A percentile compares a stretch with the other conserved stretches of the same genome.
Evolutionary conservation across 345 rosid species (phyloP).

Genomic region (Aurinia saxatilis): DNA sequence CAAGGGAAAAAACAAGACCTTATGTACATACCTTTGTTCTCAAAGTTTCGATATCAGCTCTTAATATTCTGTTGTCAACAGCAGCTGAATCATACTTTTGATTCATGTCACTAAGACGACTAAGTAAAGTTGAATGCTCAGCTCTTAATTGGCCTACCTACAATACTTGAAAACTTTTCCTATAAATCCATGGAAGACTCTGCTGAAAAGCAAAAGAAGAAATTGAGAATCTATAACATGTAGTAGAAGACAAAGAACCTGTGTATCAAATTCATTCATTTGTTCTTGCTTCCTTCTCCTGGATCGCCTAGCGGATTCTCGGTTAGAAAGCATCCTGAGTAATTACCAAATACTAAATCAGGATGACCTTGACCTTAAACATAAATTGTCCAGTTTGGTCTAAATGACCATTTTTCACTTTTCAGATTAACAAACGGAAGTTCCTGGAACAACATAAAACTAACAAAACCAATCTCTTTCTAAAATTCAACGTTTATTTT

Average conservation of each 20-base stretch:
- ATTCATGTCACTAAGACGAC: slow-evolving; percentile 53
- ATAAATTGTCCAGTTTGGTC: background rate
- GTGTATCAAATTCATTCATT: slow-evolving; percentile 73
- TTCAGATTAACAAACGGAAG: background rate
- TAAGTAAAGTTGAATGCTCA: slow-evolving; percentile 61
- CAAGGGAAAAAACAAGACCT: background rate
- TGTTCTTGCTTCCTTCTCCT: slow-evolving; percentile 92
- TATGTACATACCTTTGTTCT: slow-evolving; percentile 66
- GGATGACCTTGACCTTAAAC: background rate
- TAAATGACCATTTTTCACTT: background rate
- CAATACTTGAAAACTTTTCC: background rate
- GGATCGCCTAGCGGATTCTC: slow-evolving; percentile 97
- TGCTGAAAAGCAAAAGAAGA: background rate
- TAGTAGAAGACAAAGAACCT: slow-evolving; percentile 42
- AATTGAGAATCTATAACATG: background rate
- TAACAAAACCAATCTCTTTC: background rate
- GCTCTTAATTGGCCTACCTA: slow-evolving; percentile 79
- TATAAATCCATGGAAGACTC: slow-evolving; percentile 4
- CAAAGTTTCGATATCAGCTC: slow-evolving; percentile 88
- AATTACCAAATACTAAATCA: background rate
- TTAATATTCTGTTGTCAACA: slow-evolving; percentile 83
- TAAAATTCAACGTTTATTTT: background rate
- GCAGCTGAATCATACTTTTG: slow-evolving; percentile 70
- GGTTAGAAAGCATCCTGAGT: slow-evolving; percentile 89
- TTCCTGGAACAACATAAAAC: background rate